phyloP scores from a whole-genome alignment of 1,284 basidiomycete species.

The Cystobasidium slooffiae region DNA sequence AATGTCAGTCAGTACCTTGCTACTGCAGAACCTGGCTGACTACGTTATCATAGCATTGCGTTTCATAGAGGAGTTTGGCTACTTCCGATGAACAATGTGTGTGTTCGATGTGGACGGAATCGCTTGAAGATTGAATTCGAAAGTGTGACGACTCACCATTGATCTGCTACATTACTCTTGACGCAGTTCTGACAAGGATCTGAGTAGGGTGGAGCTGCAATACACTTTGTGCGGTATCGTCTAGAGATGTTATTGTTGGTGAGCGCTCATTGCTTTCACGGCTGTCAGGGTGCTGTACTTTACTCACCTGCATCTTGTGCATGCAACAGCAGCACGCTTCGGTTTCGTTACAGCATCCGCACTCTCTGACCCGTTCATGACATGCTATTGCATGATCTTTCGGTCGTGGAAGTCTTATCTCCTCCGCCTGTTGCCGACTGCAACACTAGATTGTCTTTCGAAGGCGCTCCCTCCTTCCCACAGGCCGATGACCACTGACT shows the following conservation, averaged over 20 bases:
- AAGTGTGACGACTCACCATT: constrained; percentile 16
- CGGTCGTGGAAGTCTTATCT: background rate
- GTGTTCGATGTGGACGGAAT: background rate
- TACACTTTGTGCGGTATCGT: constrained; percentile 33
- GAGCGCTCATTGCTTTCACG: background rate
- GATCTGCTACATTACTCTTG: constrained; percentile 20
- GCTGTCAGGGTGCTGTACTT: background rate
- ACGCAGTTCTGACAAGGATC: constrained; percentile 33
- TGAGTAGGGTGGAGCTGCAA: constrained; percentile 30
- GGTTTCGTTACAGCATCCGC: background rate
- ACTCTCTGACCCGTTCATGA: background rate
- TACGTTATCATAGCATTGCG: no score
- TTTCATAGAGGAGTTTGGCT: no score
- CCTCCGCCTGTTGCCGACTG: background rate
- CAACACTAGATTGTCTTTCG: background rate
- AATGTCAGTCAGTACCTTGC: background rate
- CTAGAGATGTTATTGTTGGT: background rate
- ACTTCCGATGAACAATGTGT: no score
- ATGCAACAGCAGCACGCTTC: constrained; percentile 23
- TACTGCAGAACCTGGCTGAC: background rate
- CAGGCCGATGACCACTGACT: background rate
- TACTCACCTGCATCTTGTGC: constrained; percentile 27
- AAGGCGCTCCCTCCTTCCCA: no score
- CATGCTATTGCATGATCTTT: constrained; percentile 1
- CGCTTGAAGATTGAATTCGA: background rate